Evolutionary conservation across 495 filamentous ascomycete species (phyloP).

Genomic region (Chaetomium fimeti): DNA sequence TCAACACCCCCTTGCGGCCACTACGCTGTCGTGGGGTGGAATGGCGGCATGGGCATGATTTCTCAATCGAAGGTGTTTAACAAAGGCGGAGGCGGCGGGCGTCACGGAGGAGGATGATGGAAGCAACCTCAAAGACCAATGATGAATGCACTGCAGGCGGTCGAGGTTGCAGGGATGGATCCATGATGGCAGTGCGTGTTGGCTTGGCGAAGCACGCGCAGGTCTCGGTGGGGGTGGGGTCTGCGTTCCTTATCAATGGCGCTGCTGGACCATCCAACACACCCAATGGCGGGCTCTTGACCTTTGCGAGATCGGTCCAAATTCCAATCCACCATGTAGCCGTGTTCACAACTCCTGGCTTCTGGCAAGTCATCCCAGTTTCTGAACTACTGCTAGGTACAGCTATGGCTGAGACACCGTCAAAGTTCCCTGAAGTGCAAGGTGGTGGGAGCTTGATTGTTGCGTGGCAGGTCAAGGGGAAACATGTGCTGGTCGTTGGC

Average conservation of each 20-base stretch:
- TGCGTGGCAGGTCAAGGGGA: slow-evolving; percentile 88
- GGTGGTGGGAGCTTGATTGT: slow-evolving; percentile 89
- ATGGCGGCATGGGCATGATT: slow-evolving; percentile 1
- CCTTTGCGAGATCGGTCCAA: background rate
- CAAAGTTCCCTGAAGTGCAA: slow-evolving; percentile 72
- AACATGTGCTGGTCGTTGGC: slow-evolving; percentile 80
- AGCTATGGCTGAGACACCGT: slow-evolving; percentile 48
- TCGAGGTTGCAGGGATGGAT: background rate
- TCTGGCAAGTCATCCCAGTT: background rate
- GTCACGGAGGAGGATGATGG: background rate
- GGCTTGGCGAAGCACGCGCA: slow-evolving; percentile 10
- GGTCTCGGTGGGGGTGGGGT: slow-evolving; percentile 1
- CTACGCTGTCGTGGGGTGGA: background rate
- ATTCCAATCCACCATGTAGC: too few relatives aligned
- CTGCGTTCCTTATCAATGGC: slow-evolving; percentile 3
- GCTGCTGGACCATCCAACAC: background rate
- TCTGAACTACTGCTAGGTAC: background rate
- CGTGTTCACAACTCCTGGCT: background rate
- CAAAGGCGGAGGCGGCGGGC: background rate
- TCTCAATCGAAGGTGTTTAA: background rate
- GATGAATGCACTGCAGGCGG: background rate
- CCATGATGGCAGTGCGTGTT: background rate
- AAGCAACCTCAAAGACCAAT: background rate
- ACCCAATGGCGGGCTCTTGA: slow-evolving; percentile 11
- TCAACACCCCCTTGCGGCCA: background rate